Percentiles rank a stretch among this genome's conserved stretches.
phyloP scores from a whole-genome alignment of 1,284 basidiomycete genomes.

The Taiwanofungus camphoratus region DNA sequence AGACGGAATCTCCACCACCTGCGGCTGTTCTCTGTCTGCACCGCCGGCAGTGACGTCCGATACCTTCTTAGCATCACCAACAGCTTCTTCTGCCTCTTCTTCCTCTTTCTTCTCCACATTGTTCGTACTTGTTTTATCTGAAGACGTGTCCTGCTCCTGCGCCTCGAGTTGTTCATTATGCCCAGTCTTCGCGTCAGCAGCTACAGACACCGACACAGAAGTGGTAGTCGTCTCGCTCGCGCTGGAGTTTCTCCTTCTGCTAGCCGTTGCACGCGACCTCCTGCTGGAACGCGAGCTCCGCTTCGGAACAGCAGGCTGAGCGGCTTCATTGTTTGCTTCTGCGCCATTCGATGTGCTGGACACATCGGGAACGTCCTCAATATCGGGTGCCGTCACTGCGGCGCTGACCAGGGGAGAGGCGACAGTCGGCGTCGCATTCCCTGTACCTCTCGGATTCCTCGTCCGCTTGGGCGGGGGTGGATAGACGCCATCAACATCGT shows the following conservation, averaged over 20 bases:
- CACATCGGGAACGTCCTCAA: constrained; percentile 21
- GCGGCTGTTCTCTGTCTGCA: not conserved
- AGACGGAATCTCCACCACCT: not conserved
- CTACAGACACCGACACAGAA: constrained; percentile 5
- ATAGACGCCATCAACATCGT: constrained; percentile 61
- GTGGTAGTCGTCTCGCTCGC: constrained; percentile 9
- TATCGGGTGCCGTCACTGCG: constrained; percentile 19
- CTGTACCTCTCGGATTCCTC: constrained; percentile 40
- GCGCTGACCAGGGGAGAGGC: constrained; percentile 25
- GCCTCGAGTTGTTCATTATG: not conserved
- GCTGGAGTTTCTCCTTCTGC: constrained; percentile 5
- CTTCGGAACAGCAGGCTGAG: constrained; percentile 17
- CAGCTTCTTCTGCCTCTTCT: constrained; percentile 1
- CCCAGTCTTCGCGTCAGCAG: constrained; percentile 1
- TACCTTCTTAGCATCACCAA: not conserved
- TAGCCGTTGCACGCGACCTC: constrained; percentile 16
- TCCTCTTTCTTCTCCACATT: constrained; percentile 5
- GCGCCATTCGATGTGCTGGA: constrained; percentile 13
- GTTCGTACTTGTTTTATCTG: not conserved
- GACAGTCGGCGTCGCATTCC: constrained; percentile 16
- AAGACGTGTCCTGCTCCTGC: not conserved
- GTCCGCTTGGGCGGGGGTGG: constrained; percentile 69
- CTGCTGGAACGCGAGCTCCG: constrained; percentile 27
- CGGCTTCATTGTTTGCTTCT: constrained; percentile 5
- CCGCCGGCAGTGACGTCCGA: not conserved